phyloP scores from a whole-genome alignment of 805 yeast species.

The Wickerhamomyces silvicola region DNA sequence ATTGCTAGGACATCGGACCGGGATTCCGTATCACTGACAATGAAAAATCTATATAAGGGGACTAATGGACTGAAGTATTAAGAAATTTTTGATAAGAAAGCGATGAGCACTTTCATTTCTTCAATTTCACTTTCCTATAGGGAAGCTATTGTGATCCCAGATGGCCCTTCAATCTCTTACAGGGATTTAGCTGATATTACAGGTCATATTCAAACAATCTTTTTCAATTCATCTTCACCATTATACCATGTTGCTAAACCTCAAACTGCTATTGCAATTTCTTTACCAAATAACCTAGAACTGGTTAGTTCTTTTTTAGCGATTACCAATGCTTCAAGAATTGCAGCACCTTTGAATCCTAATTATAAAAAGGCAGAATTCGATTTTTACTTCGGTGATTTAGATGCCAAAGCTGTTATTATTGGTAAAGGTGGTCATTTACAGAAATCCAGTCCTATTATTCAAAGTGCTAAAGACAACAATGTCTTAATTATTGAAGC shows the following conservation, averaged over 20 bases:
- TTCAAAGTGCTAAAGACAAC: constrained; percentile 43
- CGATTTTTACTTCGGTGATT: constrained; percentile 57
- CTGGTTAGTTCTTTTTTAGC: constrained; percentile 51
- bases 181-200: constrained; percentile 36
- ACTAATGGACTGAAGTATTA: too few species aligned
- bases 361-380: constrained; percentile 55
- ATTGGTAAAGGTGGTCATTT: constrained; percentile 47
- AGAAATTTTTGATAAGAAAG: too few species aligned
- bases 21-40: too few species aligned
- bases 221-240: constrained; percentile 35
- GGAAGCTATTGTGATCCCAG: constrained; percentile 42
- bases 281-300: constrained; percentile 57
- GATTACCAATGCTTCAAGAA: constrained; percentile 45
- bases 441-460: constrained; percentile 32
- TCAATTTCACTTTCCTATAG: constrained; percentile 30
- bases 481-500: constrained; percentile 47
- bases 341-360: constrained; percentile 68
- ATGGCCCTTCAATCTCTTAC: constrained; percentile 40
- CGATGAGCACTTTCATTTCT: constrained; percentile 34
- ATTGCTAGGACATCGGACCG: not conserved
- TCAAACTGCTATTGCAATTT: constrained; percentile 49
- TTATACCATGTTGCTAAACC: constrained; percentile 25
- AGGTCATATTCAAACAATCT: constrained; percentile 45
- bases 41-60: too few species aligned
- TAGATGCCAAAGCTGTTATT: constrained; percentile 49